Evolutionary conservation across 257 asterid genomes (phyloP).

Genomic region (Perilla frutescens): DNA sequence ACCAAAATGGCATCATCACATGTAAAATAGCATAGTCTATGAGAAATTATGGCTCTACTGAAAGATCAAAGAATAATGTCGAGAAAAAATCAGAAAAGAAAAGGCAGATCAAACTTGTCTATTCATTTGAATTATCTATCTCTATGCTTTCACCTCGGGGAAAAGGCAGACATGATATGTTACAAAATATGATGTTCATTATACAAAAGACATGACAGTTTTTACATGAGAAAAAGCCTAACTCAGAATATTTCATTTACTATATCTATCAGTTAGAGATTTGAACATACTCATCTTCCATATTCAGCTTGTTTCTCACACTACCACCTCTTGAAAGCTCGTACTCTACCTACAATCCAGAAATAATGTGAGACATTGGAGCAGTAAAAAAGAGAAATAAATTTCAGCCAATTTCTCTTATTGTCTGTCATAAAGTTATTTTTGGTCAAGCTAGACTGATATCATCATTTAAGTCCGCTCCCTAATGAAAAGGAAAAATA

Average conservation of each 20-base stretch:
- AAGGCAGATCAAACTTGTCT: slow-evolving; percentile 16
- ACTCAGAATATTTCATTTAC: slow-evolving; percentile 13
- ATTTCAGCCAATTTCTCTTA: slow-evolving; percentile 13
- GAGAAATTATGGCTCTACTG: slow-evolving; percentile 13
- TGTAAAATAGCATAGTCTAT: slow-evolving; percentile 23
- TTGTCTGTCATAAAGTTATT: slow-evolving; percentile 14
- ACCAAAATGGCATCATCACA: slow-evolving; percentile 14
- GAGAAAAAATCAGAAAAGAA: slow-evolving; percentile 16
- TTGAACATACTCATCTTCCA: slow-evolving; percentile 77
- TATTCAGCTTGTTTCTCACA: slow-evolving; percentile 71
- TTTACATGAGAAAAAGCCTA: slow-evolving; percentile 6
- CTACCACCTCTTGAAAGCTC: slow-evolving; percentile 76
- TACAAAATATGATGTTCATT: slow-evolving; percentile 25
- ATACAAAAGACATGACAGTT: slow-evolving; percentile 12
- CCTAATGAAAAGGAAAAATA: slow-evolving; percentile 12
- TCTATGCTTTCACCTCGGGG: slow-evolving; percentile 3
- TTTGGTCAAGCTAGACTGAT: slow-evolving; percentile 9
- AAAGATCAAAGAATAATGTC: slow-evolving; percentile 15
- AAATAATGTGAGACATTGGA: slow-evolving; percentile 38
- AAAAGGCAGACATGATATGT: slow-evolving; percentile 11
- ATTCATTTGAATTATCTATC: slow-evolving; percentile 7
- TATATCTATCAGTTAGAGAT: slow-evolving; percentile 16
- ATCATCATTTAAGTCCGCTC: slow-evolving; percentile 16
- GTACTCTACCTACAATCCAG: slow-evolving; percentile 65
- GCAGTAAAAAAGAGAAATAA: slow-evolving; percentile 27